These are phyloP conservation scores for Aspergillus funiculosus DNA, from an alignment of 495 filamentous ascomycete species.

Conservation along the genomic window DNA sequence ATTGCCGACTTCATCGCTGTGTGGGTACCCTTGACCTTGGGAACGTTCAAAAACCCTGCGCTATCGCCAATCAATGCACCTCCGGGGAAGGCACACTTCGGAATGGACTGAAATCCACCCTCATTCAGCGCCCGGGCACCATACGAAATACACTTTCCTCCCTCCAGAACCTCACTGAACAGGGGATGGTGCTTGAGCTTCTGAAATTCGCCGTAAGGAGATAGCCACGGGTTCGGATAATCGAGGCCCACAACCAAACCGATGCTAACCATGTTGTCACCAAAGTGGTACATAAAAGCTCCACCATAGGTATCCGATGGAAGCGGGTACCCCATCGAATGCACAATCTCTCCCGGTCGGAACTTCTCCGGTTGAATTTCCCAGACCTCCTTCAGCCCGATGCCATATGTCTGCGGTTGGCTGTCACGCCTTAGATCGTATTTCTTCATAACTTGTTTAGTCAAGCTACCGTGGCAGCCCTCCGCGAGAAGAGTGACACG, in stretches of 20 bases:
- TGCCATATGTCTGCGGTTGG: conserved; percentile 88
- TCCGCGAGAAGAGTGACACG: conserved; percentile 90
- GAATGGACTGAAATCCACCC: conserved; percentile 95
- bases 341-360: conserved; percentile 72
- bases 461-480: conserved; percentile 93
- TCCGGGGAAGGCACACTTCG: conserved; percentile 92
- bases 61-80: conserved; percentile 95
- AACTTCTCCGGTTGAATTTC: conserved; percentile 93
- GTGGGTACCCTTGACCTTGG: conserved; percentile 98
- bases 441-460: conserved; percentile 93
- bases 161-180: conserved; percentile 74
- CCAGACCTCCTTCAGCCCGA: conserved; percentile 97
- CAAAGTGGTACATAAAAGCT: conserved; percentile 98
- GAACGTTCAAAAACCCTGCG: conserved; percentile 94
- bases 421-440: conserved; percentile 86
- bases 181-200: conserved; percentile 97
- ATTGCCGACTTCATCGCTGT: conserved; percentile 97
- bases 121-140: conserved; percentile 90
- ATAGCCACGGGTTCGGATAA: conserved; percentile 94
- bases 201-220: conserved; percentile 94
- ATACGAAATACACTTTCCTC: conserved; percentile 97
- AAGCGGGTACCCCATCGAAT: conserved; percentile 92
- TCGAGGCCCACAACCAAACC: conserved; percentile 92
- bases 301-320: conserved; percentile 89
- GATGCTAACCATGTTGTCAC: conserved; percentile 91